Evolutionary conservation across 75 land plant species (phyloP), one percentile per base, ranked within the genome.

Genomic region (Pinus taeda): DNA sequence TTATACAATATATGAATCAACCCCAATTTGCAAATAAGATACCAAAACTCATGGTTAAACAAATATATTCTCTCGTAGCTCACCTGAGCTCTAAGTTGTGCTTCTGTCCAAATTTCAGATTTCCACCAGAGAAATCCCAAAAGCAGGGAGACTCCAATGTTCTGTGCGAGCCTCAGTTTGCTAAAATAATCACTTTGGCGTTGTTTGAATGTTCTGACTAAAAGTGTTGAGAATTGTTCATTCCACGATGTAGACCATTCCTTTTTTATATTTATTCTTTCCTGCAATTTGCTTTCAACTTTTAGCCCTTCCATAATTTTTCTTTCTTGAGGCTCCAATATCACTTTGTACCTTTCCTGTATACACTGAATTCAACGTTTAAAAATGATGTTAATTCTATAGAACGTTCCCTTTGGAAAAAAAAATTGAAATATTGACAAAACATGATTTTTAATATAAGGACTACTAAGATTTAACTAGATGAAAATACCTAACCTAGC

Each of bases 61-160:
- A 45, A 45, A 8, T 45, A 8, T 45, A 45, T 45, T 45, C 53
- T 45, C 53, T 6, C 11, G 8, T 49, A 49, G 12, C 55, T 49
- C 55, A 79, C 80, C 57, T 82, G 83, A 22, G 15, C 72, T 70
- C 37, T 22, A 20, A 70, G 72, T 30, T 20, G 18, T 15, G 24
- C 57, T 17, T 53, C 73, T 22, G 82, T 64, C 9, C 60, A 14
- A 39, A 49, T 56, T 20, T 76, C 72, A 5, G 85, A 80, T 42
- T 71, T 59, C 79, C 79, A 84, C 85, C 85, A 84, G 30, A 84
- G 78, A 45, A 59, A 57, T 21, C 85, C 85, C 7, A 56, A 74
- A 39, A 84, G 57, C 33, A 84, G 29, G 2, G 84, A 60, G 56
- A 76, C 73, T 57, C 61, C 69, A 24, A 76, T 21, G 17, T 71